Evolutionary conservation across 345 rosid genomes (phyloP), one percentile per base, ranked within the genome.

Genomic region (Zanthoxylum bungeanum): DNA sequence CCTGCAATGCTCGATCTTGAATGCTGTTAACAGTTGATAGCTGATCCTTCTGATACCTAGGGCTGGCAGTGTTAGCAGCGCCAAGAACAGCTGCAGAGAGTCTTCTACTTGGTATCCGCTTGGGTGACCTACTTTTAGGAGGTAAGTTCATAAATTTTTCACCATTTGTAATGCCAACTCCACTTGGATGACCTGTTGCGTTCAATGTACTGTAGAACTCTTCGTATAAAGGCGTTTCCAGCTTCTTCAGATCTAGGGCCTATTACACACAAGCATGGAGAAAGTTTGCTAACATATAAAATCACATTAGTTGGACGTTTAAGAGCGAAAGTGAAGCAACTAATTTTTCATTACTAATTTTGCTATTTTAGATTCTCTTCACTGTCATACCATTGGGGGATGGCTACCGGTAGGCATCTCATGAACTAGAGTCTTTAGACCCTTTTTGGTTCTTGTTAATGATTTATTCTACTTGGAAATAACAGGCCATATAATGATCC

Each of bases 151-250:
- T 71, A 69, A 82, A 59, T 25, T 79, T 90, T 77, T 83, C 93
- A 52, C 77, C 64, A 46, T 64, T 79, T 55, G 73, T 60, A 76
- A 52, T 78, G 75, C 83, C 87, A 76, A 65, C 73, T 47, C 76
- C 73, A 65, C 78, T 80, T 59, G 83, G 85, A 42, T 81, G 81
- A 70, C 72, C 68, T 16, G 81, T 60, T 72, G 85, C 85, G 81
- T 90, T 90, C 81, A 84, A 69, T 27, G 90, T 86, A 69, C 86
- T 92, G 80, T 86, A 87, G 82, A 90, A 92, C 83, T 92, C 97
- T 71, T 92, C 93, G 27, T 85, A 90, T 25, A 94, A 77, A 69
- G 98, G 98, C n/a, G 97, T 78, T 74, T 90, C 96, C 76, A 93
- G 76, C 76, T 66, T 91, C 86, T 87, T 90, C 70, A 91, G 80